Evolutionary conservation across 2,329 filamentous ascomycete species (phyloP), one percentile per base, ranked within the genome.

Genomic region (Paramyrothecium sp.): DNA sequence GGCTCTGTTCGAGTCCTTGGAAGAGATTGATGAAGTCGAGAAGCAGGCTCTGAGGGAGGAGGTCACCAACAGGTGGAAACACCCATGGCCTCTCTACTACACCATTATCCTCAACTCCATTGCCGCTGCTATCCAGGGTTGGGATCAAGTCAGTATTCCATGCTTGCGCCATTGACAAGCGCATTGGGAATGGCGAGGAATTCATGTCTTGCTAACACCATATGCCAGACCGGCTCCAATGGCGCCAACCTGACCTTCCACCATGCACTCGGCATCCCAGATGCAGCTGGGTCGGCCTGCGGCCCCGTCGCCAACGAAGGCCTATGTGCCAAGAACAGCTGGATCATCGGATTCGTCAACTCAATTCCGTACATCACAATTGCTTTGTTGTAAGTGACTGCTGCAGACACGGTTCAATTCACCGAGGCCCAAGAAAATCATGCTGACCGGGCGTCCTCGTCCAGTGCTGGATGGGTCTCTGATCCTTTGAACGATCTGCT

Each of bases 271-370:
- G 78, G 78, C 19, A 81, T 82, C 54, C 67, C 71, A 1, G 70
- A 73, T 34, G 23, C 57, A 1, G 65, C 65, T 1, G 67, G 65
- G 1, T 67, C 67, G 0, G 55, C 67, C 2, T 75, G 72, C 46
- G 70, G 70, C 0, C 66, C 69, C 0, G 68, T 70, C 13, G 66
- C 67, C 17, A 68, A 66, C 10, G 65, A 75, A 23, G 78, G 76
- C 34, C 67, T 73, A 1, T 75, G 73, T 48, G 65, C 67, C 41
- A 73, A 69, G 47, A 84, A 87, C 62, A 76, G 77, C 54, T 88
- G 85, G 84, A 75, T 88, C 48, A 77, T 88, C 22, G 86, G 86
- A 20, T 67, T 88, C 2, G 74, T 89, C 57, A 89, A 89, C 56
- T 69, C 78, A 13, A 75, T 73, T 60, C 72, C 78, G 46, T 74